Base-by-base conservation (phyloP, 1,284 basidiomycete species). In the Laetiporus sulphureus region DNA sequence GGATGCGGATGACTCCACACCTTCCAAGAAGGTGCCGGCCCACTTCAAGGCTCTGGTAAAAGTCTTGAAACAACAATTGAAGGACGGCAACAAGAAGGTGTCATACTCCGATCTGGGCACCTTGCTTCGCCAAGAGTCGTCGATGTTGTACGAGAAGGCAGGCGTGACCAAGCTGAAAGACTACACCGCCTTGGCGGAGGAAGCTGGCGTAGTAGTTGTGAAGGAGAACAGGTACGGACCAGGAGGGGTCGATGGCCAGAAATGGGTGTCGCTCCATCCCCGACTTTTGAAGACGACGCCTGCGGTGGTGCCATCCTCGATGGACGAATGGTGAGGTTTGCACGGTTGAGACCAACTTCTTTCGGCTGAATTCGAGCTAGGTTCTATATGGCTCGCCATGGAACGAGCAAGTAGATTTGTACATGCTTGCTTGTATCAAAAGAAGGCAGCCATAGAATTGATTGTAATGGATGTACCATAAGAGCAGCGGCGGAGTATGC, bases 101-200 rank as follows among this genome's bases (percentile, higher is more conserved):
- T 45, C 47, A 32, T 56, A 49, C 33, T 61, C 59, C 30, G 51
- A 53, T 44, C 53, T 61, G 25, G 59, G 59, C 15, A 36, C 50
- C 36, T 40, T 56, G 32, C 50, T 61, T n/a, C 47, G 45, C 20
- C 40, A 51, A 35, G 52, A 51, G 42, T 47, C 39, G 13, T 19
- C 44, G 41, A 61, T 64, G 43, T 57, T 67, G 8, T 81, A 75
- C 56, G 56, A 60, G 51, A 63, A 62, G 16, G 74, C 67, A 2
- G 72, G 73, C 19, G 69, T 69, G 18, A 48, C 57, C 2, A 67
- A 55, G 38, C 74, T 81, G 48, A 65, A 62, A 39, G 63, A 75
- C 29, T 80, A 76, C 49, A 55, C 60, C 13, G 57, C 57, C 27
- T 44, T 72, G 32, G 79, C 78, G 15, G 66, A 69, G 49, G 55